A percentile compares a stretch with the other conserved stretches of the same genome.
Evolutionary conservation across 345 rosid genomes (phyloP).

Genomic region (Rhodamnia rubescens): DNA sequence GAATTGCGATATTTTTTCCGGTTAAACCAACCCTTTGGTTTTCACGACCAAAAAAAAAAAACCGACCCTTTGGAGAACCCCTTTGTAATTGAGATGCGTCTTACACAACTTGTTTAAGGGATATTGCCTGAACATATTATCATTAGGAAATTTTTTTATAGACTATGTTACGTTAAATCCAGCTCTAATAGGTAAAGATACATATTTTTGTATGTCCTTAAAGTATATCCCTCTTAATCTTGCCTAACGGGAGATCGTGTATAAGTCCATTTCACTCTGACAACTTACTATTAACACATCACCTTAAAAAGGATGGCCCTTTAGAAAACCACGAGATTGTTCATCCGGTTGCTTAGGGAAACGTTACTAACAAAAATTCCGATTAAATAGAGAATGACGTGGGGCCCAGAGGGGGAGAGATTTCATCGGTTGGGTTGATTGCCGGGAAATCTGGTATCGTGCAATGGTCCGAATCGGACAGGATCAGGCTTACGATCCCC

Average conservation of each 20-base stretch:
- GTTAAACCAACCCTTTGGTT: neutral
- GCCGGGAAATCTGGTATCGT: neutral
- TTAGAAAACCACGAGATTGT: neutral
- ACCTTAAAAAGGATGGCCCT: neutral
- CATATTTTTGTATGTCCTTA: no score
- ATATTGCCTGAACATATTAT: neutral
- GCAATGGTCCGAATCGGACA: constrained; percentile 7
- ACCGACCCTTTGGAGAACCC: neutral
- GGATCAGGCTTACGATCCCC: neutral
- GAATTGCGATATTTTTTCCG: neutral
- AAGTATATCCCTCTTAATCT: no score
- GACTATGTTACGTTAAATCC: no score
- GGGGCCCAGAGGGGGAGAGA: neutral
- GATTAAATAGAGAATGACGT: neutral
- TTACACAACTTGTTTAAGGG: neutral
- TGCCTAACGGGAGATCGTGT: no score
- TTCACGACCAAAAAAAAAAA: no score
- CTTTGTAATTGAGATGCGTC: neutral
- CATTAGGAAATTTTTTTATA: no score
- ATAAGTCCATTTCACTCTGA: no score
- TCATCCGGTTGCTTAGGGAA: neutral
- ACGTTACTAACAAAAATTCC: neutral
- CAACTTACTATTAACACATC: no score
- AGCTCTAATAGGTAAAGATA: no score
- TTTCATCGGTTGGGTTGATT: neutral